Evolutionary conservation across 257 asterid genomes (phyloP), one percentile per base, ranked within the genome.

Genomic region (Coffea canephora): DNA sequence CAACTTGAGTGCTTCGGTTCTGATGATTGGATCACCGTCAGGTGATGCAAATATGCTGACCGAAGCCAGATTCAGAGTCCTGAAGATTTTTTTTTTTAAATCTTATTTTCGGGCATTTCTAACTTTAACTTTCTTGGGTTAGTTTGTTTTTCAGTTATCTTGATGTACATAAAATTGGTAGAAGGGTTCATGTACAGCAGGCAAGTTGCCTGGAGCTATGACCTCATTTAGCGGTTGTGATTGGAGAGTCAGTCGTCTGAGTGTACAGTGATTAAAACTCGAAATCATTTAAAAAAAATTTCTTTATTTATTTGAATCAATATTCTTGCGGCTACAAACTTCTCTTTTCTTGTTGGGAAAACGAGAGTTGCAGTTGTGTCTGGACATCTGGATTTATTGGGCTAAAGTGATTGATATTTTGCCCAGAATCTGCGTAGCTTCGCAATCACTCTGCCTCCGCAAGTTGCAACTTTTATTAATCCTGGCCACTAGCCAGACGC

Each of bases 11-110:
- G 96, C 93, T 84, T 92, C 36, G 86, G 72, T 76, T 71, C 87
- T 49, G 93, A 83, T 34, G 94, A 85, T 50, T 94, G 98, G 98
- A 73, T 91, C 86, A 86, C 86, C 57, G 81, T 92, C 3, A 90
- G 97, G 87, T 90, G 92, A 91, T 76, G 85, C 68, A 73, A 65
- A 50, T 23, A 70, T 75, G 77, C 67, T 16, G 75, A 43, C 59
- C 41, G 59, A 21, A 67, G 50, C 41, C 81, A 73, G 72, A 80
- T 74, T 71, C 80, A 68, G 78, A 84, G 73, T 74, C 69, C 69
- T 65, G 52, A 71, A 49, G 82, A 71, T 69, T 73, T 82, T 84
- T 68, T 73, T 31, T 31, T 31, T 31, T 31, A 0, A 14, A 1
- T 46, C 5, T 39, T 39, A 39, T 39, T 39, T 39, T 39, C 2